Percentiles rank a stretch among this genome's conserved stretches.
Conservation (phyloP, 1,284 basidiomycete species). For the Sanguinoderma infundibulare region DNA sequence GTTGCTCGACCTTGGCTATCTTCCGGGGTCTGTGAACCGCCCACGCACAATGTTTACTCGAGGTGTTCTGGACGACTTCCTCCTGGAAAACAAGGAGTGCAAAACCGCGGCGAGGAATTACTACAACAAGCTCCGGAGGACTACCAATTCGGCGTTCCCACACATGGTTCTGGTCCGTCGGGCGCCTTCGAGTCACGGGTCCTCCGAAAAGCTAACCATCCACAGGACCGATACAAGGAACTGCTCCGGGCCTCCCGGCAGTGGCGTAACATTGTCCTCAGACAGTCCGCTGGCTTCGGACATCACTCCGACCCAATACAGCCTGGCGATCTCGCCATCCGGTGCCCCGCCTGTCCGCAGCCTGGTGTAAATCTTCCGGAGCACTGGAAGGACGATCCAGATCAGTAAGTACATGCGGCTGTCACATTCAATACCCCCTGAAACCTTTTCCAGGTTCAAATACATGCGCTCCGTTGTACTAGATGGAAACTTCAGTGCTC, state of each 20-base stretch:
- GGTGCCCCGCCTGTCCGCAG: neutral
- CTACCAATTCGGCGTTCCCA: neutral
- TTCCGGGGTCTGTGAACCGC: neutral
- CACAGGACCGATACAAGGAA: neutral
- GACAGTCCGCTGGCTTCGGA: neutral
- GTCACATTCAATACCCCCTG: neutral
- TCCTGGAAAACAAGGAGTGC: neutral
- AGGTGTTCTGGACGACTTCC: neutral
- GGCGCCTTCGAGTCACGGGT: too few relatives aligned
- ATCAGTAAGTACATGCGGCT: neutral
- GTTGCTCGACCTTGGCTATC: neutral
- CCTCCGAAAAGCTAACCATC: neutral
- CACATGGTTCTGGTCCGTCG: neutral
- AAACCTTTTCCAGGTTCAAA: neutral
- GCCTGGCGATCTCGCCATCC: neutral
- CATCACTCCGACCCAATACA: neutral
- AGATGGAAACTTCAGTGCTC: slow-evolving; percentile 5
- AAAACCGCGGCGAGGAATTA: neutral
- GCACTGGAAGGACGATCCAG: neutral
- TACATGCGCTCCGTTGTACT: neutral
- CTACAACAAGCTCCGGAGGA: neutral
- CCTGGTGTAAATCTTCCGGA: neutral
- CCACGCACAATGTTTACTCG: neutral
- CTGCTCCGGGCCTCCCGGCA: neutral
- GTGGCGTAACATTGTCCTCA: neutral